Conservation (phyloP, 805 yeast genomes). For the Tetrapisispora arboricola region DNA sequence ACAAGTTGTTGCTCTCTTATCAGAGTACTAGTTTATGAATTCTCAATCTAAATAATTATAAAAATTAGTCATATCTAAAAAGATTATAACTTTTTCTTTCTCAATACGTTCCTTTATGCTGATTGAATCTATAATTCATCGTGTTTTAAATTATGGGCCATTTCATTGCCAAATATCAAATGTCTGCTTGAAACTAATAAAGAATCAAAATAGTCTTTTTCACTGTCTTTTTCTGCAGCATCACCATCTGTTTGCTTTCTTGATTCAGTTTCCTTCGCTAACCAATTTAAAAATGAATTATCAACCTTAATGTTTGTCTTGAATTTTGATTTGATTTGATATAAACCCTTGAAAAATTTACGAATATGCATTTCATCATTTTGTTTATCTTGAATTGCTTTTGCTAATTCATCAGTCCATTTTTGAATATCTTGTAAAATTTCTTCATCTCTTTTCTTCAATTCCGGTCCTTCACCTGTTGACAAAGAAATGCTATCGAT, state of each 20-base stretch:
- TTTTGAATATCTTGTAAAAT: conserved; percentile 9
- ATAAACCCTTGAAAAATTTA: conserved; percentile 32
- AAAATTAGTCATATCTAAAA: too few relatives aligned
- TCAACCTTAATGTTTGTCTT: conserved; percentile 26
- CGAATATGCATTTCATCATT: conserved; percentile 35
- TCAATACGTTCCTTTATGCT: too few relatives aligned
- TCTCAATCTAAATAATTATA: too few relatives aligned
- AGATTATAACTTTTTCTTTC: neutral
- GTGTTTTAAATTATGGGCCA: conserved; percentile 51
- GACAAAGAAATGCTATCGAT: neutral
- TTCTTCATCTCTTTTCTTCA: conserved; percentile 6
- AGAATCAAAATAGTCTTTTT: conserved; percentile 29
- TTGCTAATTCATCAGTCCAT: conserved; percentile 22
- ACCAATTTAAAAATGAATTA: conserved; percentile 51
- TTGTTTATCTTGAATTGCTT: conserved; percentile 18
- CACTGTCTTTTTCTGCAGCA: conserved; percentile 25
- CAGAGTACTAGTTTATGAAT: too few relatives aligned
- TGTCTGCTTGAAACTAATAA: conserved; percentile 45
- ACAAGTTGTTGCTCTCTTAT: too few relatives aligned
- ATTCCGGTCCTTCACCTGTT: conserved; percentile 3
- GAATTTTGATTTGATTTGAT: conserved; percentile 27
- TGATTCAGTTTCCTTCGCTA: conserved; percentile 36
- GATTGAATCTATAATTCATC: conserved; percentile 6
- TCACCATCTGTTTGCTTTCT: conserved; percentile 21
- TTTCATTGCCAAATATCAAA: conserved; percentile 65